Evolutionary conservation across 768 basidiomycete species (phyloP), one percentile per base, ranked within the genome.

Genomic region (Tephrocybe sp.): DNA sequence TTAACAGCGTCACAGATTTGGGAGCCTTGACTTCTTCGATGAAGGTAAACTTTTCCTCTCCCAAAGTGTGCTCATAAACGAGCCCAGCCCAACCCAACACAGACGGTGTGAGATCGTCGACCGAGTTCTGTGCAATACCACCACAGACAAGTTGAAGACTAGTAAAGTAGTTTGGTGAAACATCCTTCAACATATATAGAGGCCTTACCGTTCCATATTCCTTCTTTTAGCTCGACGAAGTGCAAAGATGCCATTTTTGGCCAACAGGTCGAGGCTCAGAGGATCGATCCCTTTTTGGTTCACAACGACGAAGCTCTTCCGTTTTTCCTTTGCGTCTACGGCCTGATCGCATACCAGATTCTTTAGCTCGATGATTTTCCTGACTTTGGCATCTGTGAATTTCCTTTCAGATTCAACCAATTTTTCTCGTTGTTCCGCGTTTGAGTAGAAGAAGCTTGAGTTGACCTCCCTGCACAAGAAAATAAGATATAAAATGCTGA

Each of bases 281-380:
- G 97, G 97, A 67, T 99, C 97, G 56, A 99, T 99, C 55, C 97
- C 97, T 69, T 99, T 99, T 70, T 99, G 97, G 69, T 98, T 99
- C 71, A 99, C 87, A 47, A 98, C 69, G 42, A 98, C 95, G 64
- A 99, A 97, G 62, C 75, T 84, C 69, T 90, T 94, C 57, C 70
- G 76, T 67, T 88, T 88, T 70, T 89, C 87, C 55, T 83, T 85
- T 16, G 82, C 78, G 58, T 87, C 88, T 16, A 97, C 82, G 13
- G 86, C 84, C 66, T 92, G 91, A 66, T 99, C 97, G 66, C 97
- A 99, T 1, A 98, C 95, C 42, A 84, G 76, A 63, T 94, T 91
- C 71, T 99, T 99, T 60, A 99, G 82, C 57, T 94, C 94, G 48
- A 99, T 85, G 52, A 99, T 93, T 70, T 97, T 98, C 72, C 84